phyloP scores from a whole-genome alignment of 257 asterid genomes.

The Solanum paucissectum region DNA sequence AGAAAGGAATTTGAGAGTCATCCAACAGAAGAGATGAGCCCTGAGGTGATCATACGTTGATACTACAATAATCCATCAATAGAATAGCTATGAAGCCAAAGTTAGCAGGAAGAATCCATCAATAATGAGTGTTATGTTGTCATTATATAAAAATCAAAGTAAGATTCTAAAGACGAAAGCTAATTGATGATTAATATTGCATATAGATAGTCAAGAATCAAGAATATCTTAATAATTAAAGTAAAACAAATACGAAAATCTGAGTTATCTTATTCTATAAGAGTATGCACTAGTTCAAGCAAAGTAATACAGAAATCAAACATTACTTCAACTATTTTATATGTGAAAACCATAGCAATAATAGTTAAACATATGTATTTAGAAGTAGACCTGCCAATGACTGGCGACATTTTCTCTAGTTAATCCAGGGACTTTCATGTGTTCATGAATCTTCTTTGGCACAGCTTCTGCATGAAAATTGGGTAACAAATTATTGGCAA shows the following conservation, averaged over 20 bases:
- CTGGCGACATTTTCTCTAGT: slow-evolving; percentile 55
- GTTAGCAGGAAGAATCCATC: neutral
- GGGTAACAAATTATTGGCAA: neutral
- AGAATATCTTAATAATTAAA: neutral
- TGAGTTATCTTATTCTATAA: neutral
- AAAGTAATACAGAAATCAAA: neutral
- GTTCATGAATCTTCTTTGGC: slow-evolving; percentile 45
- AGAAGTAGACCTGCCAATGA: slow-evolving; percentile 46
- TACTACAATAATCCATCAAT: neutral
- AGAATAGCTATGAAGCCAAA: neutral
- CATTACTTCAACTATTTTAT: neutral
- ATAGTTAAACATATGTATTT: neutral
- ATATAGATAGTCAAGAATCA: neutral
- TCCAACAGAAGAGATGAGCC: neutral
- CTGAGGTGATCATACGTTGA: neutral
- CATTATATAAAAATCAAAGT: neutral
- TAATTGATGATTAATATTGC: neutral
- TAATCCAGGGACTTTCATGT: slow-evolving; percentile 46
- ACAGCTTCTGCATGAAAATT: slow-evolving; percentile 27
- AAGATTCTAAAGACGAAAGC: neutral
- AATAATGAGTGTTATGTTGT: neutral
- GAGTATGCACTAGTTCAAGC: neutral
- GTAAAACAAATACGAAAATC: neutral
- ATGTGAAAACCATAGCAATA: neutral
- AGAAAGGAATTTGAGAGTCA: neutral